phyloP scores from a whole-genome alignment of 345 rosid genomes.

The Moringa oleifera region DNA sequence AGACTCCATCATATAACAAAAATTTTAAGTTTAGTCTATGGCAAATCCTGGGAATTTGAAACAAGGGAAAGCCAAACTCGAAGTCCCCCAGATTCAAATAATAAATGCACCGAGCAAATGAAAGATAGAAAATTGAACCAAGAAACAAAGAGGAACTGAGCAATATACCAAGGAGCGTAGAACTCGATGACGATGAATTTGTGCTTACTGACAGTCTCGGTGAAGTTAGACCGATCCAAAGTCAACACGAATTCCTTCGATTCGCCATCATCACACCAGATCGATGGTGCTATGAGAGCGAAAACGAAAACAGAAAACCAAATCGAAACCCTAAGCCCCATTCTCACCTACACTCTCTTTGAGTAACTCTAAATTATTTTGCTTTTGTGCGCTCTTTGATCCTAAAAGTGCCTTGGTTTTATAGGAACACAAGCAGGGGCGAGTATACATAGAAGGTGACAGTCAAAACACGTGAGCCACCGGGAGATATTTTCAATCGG shows the following conservation, averaged over 20 bases:
- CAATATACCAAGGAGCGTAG: constrained; percentile 85
- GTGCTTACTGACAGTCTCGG: constrained; percentile 66
- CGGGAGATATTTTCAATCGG: not conserved
- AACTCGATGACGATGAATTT: constrained; percentile 91
- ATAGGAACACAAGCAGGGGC: constrained; percentile 7
- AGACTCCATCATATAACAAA: not conserved
- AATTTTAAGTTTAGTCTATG: not conserved
- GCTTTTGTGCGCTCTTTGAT: not conserved
- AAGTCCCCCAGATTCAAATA: not conserved
- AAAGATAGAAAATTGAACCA: not conserved
- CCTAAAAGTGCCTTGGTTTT: not conserved
- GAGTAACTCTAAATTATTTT: not conserved
- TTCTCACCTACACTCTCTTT: constrained; percentile 11
- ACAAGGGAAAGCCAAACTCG: not conserved
- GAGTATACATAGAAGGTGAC: too few relatives aligned
- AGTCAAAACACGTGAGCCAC: constrained; percentile 9
- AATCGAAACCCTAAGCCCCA: constrained; percentile 39
- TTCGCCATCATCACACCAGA: constrained; percentile 41
- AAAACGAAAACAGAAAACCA: constrained; percentile 28
- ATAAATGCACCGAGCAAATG: not conserved
- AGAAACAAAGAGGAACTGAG: not conserved
- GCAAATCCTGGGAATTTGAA: not conserved
- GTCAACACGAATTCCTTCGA: constrained; percentile 79
- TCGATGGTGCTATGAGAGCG: constrained; percentile 28
- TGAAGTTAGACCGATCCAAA: constrained; percentile 80